A percentile compares a stretch with the other conserved stretches of the same genome.
These are phyloP conservation scores for Colletotrichum sp. DNA, from an alignment of 2,329 filamentous ascomycete genomes.

Conservation along the genomic window DNA sequence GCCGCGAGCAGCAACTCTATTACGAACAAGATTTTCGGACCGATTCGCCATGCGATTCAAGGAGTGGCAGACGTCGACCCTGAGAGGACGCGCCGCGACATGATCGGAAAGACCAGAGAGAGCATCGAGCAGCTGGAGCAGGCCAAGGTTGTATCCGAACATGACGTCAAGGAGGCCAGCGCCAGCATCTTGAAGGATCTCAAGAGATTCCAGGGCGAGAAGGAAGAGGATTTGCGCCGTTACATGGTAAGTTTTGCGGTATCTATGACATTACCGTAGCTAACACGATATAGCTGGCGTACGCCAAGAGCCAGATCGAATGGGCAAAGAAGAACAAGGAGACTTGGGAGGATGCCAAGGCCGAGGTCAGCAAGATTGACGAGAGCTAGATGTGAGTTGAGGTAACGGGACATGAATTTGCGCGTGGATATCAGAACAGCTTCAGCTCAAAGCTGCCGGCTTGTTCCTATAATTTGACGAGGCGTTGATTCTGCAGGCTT, in stretches of 20 bases:
- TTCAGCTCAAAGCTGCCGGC: neutral
- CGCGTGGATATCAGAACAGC: constrained; percentile 2
- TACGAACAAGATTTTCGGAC: constrained; percentile 91
- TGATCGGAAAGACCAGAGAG: constrained; percentile 95
- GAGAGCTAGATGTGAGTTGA: constrained; percentile 45
- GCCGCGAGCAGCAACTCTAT: constrained; percentile 88
- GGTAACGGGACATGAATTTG: neutral
- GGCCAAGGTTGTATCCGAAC: constrained; percentile 84
- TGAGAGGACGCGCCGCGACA: constrained; percentile 87
- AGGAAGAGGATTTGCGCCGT: constrained; percentile 89
- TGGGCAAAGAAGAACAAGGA: constrained; percentile 93
- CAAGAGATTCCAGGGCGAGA: constrained; percentile 91
- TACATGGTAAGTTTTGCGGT: constrained; percentile 80
- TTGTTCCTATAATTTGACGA: constrained; percentile 15
- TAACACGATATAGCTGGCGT: constrained; percentile 70
- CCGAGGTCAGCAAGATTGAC: constrained; percentile 88
- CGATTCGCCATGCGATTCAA: constrained; percentile 93
- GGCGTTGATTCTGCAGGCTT: constrained; percentile 14
- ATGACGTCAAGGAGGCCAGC: constrained; percentile 93
- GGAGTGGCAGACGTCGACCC: constrained; percentile 97
- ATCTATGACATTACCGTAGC: neutral
- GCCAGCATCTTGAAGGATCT: constrained; percentile 87
- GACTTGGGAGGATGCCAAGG: constrained; percentile 89
- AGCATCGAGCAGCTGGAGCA: constrained; percentile 86
- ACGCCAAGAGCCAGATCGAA: constrained; percentile 90